Conservation (phyloP, 805 yeast species). For the Kluyveromyces nonfermentans region DNA sequence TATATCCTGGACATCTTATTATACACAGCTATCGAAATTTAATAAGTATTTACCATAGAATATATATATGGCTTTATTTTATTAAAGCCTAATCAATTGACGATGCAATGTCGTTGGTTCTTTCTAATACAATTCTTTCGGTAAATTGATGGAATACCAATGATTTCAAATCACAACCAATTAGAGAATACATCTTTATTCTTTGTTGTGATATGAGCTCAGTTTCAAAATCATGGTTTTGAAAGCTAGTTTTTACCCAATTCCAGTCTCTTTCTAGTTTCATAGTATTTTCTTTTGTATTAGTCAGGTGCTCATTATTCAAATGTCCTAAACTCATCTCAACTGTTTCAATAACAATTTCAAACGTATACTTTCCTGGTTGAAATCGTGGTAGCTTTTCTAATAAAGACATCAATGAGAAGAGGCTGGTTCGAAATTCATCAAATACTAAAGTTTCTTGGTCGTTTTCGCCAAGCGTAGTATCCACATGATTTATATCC, state of each 20-base stretch:
- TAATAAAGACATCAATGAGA: conserved; percentile 19
- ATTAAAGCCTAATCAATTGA: background rate
- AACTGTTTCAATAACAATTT: conserved; percentile 20
- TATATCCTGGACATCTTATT: background rate
- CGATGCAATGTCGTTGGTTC: background rate
- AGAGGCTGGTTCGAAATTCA: conserved; percentile 25
- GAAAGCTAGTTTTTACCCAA: conserved; percentile 23
- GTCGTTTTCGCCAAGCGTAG: conserved; percentile 6
- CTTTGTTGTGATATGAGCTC: conserved; percentile 9
- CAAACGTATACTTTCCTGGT: conserved; percentile 22
- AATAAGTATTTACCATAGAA: background rate
- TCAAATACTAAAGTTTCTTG: conserved; percentile 24
- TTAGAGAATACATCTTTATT: conserved; percentile 28
- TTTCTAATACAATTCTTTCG: conserved; percentile 12
- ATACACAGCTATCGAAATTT: no score
- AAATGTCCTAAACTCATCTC: conserved; percentile 22
- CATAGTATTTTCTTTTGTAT: conserved; percentile 6
- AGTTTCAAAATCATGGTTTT: conserved; percentile 8
- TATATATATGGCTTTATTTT: no score
- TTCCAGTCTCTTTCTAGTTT: conserved; percentile 24
- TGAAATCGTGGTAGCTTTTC: conserved; percentile 17
- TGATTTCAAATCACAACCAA: conserved; percentile 35
- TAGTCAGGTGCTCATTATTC: conserved; percentile 3
- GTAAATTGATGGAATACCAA: conserved; percentile 33
- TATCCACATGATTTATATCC: conserved; percentile 21